Conservation (phyloP, 2,329 filamentous ascomycete genomes). For the Emergomyces pasteurianus region DNA sequence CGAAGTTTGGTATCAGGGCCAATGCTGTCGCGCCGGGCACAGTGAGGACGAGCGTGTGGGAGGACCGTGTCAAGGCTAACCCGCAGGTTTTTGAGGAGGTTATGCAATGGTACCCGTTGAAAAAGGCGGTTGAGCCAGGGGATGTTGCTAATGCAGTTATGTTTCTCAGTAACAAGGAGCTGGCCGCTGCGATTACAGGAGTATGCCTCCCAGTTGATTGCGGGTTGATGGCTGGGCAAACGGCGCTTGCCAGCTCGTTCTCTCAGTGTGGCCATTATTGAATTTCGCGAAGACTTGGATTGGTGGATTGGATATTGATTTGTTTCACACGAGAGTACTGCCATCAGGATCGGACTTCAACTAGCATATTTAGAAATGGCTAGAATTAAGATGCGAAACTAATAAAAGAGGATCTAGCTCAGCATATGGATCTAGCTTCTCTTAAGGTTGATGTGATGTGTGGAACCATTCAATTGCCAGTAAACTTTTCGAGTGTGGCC, state of each 20-base stretch:
- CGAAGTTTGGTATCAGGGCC: slow-evolving; percentile 27
- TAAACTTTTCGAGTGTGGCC: not conserved
- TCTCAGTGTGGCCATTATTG: slow-evolving; percentile 12
- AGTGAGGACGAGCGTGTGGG: slow-evolving; percentile 12
- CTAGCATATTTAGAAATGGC: not conserved
- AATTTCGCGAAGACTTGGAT: not conserved
- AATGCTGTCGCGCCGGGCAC: slow-evolving; percentile 26
- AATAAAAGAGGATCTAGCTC: not conserved
- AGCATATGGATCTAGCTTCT: not conserved
- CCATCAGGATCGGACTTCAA: no score
- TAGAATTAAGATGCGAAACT: not conserved
- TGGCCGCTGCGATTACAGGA: slow-evolving; percentile 14
- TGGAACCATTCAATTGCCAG: not conserved
- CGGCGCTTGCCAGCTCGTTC: slow-evolving; percentile 12
- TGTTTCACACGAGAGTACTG: no score
- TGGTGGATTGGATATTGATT: no score
- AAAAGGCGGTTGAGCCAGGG: slow-evolving; percentile 12
- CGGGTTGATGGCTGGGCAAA: slow-evolving; percentile 15
- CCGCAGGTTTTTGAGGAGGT: slow-evolving; percentile 11
- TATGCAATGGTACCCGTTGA: slow-evolving; percentile 15
- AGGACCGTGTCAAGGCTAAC: slow-evolving; percentile 8
- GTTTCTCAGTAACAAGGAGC: slow-evolving; percentile 13
- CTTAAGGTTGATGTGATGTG: not conserved
- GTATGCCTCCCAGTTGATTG: slow-evolving; percentile 16
- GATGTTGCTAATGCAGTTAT: slow-evolving; percentile 18